Evolutionary conservation across 2,329 filamentous ascomycete species (phyloP).

Genomic region (Diaporthe nobilis): DNA sequence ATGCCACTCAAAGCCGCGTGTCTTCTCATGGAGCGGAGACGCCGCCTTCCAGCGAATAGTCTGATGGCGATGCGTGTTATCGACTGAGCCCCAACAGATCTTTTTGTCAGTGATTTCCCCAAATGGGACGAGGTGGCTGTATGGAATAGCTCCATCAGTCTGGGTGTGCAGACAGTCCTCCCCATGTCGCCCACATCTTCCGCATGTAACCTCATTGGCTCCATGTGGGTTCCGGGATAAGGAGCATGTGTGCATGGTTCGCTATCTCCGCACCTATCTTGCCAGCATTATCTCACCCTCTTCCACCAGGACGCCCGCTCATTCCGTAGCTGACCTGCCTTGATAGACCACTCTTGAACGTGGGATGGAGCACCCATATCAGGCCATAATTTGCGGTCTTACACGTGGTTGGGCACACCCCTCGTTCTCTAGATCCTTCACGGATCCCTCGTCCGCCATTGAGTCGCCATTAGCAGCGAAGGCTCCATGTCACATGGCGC

Average conservation of each 20-base stretch:
- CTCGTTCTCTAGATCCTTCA: slow-evolving; percentile 3
- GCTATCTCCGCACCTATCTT: slow-evolving; percentile 12
- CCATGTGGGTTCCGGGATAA: background rate
- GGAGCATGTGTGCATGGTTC: background rate
- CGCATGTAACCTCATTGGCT: slow-evolving; percentile 14
- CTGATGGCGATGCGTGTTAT: background rate
- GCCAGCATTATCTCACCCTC: background rate
- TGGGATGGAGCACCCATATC: background rate
- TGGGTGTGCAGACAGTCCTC: background rate
- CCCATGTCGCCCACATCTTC: slow-evolving; percentile 6
- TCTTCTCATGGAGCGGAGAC: background rate
- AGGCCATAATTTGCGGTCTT: slow-evolving; percentile 1
- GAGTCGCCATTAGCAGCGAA: background rate
- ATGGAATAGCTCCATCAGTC: background rate
- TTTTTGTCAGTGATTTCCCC: background rate
- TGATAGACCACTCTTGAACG: background rate
- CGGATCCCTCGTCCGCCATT: background rate
- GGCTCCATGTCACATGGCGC: slow-evolving; percentile 6
- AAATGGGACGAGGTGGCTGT: background rate
- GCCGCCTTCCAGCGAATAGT: background rate
- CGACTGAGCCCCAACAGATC: background rate
- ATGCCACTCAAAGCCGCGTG: background rate
- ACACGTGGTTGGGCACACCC: slow-evolving; percentile 3
- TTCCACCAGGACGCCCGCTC: background rate
- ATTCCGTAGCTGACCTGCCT: slow-evolving; percentile 8